Conservation (phyloP, 305 asterid genomes). For the Solanum chacoense region DNA sequence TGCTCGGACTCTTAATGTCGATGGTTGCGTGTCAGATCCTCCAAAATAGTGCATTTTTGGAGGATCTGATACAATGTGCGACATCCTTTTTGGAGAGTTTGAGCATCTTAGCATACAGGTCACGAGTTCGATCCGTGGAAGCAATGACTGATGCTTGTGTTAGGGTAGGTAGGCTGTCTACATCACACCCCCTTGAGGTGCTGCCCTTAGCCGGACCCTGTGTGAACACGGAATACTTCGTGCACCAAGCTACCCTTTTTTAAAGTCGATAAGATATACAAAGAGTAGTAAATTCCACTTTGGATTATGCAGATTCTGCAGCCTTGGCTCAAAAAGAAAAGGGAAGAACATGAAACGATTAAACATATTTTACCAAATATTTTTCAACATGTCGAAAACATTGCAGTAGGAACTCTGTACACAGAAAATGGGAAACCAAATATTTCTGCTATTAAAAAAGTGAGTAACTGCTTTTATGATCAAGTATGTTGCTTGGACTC, state of each 20-base stretch:
- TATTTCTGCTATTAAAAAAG: constrained; percentile 44
- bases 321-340: constrained; percentile 31
- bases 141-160: background rate
- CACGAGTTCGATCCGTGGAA: background rate
- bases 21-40: background rate
- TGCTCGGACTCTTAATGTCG: background rate
- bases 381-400: constrained; percentile 12
- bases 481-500: background rate
- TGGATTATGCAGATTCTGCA: constrained; percentile 12
- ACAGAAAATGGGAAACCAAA: constrained; percentile 43
- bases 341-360: constrained; percentile 25
- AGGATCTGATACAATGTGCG: background rate
- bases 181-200: background rate
- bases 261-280: background rate
- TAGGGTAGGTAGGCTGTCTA: background rate
- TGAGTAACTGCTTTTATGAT: background rate
- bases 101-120: background rate
- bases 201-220: background rate
- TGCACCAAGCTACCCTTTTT: background rate
- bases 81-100: background rate
- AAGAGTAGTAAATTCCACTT: too few relatives aligned
- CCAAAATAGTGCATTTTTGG: background rate
- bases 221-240: background rate
- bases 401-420: constrained; percentile 32
- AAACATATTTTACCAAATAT: constrained; percentile 20